Evolutionary conservation across 371 early-diverging fungal species (phyloP), one percentile per base, ranked within the genome.

Genomic region (Umbelopsis sp.): DNA sequence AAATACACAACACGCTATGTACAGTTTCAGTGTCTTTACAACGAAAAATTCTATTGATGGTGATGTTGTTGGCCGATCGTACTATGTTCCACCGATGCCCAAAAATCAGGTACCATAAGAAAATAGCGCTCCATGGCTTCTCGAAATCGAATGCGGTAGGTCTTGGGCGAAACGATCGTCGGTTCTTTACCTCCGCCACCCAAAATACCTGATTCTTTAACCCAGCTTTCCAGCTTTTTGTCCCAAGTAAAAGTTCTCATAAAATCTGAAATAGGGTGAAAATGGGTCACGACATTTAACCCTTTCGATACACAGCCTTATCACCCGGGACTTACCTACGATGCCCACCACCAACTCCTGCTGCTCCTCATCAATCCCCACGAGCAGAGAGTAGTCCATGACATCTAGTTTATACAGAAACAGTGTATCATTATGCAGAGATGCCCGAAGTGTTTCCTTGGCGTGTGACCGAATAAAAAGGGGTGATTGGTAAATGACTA

Each of bases 201-300:
- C 44, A 96, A 73, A 63, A 94, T 85, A 8, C 91, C 92, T 0
- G 96, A 88, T 74, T 96, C 96, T 80, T 97, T 98, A 44, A 97
- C 97, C 94, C 95, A 95, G 67, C 90, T 93, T 73, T 98, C 99
- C n/a, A 98, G 72, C 73, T 93, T 93, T 80, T 97, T 98, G 76
- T 97, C 97, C 97, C 97, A 97, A 0, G 98, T 98, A 74, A 94
- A 98, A 0, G 97, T 94, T 41, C 98, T 89, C 63, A 98, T 97
- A 76, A 95, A 97, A 75, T 98, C 98, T 88, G 52, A 12, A 29
- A 41, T 41, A 38, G 45, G 57, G 64, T 44, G 44, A 25, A 46
- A 37, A 65, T 25, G 37, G 44, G 32, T 44, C 29, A 57, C 35
- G 35, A 29, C 22, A 0, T 57, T 16, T 22, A 22, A 22, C 22